These are phyloP conservation scores for Penicillium tannophilum DNA, from an alignment of 495 filamentous ascomycete species.

Conservation along the genomic window DNA sequence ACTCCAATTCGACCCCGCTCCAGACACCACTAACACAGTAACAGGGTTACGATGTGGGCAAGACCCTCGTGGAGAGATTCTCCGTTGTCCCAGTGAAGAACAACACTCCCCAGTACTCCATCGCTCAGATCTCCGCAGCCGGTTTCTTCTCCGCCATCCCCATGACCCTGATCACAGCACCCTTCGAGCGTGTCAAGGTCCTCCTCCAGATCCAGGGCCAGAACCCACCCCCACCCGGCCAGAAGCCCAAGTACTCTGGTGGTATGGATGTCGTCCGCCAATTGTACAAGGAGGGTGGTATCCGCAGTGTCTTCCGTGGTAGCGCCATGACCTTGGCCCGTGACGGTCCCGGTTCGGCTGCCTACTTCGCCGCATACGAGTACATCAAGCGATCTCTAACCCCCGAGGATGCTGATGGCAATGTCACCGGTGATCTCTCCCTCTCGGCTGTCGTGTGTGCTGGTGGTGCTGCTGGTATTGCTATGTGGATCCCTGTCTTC, in stretches of 20 bases:
- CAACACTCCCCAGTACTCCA: conserved; percentile 64
- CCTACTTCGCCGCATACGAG: conserved; percentile 98
- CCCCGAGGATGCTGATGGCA: conserved; percentile 79
- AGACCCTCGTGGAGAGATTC: conserved; percentile 73
- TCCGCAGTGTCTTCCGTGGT: conserved; percentile 89
- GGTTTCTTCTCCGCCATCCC: conserved; percentile 98
- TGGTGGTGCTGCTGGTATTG: conserved; percentile 87
- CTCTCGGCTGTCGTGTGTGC: conserved; percentile 81
- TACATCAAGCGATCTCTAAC: conserved; percentile 85
- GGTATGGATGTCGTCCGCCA: conserved; percentile 93
- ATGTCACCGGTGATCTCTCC: conserved; percentile 68
- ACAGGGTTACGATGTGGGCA: conserved; percentile 91
- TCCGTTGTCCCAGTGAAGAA: conserved; percentile 64
- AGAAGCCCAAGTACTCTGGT: conserved; percentile 91
- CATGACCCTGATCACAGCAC: conserved; percentile 96
- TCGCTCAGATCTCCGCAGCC: conserved; percentile 86
- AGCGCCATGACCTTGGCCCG: conserved; percentile 87
- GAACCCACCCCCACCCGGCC: conserved; percentile 77
- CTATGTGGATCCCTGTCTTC: conserved; percentile 99
- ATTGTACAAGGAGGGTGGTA: conserved; percentile 87
- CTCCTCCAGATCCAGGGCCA: conserved; percentile 97
- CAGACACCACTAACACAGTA: conserved; percentile 19
- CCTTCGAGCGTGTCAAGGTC: conserved; percentile 98
- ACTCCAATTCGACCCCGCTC: not conserved
- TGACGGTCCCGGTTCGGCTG: conserved; percentile 89